Percentiles rank a stretch among this genome's conserved stretches.
These are phyloP conservation scores for Fusarium equiseti DNA, from an alignment of 2,329 filamentous ascomycete genomes.

Conservation along the genomic window DNA sequence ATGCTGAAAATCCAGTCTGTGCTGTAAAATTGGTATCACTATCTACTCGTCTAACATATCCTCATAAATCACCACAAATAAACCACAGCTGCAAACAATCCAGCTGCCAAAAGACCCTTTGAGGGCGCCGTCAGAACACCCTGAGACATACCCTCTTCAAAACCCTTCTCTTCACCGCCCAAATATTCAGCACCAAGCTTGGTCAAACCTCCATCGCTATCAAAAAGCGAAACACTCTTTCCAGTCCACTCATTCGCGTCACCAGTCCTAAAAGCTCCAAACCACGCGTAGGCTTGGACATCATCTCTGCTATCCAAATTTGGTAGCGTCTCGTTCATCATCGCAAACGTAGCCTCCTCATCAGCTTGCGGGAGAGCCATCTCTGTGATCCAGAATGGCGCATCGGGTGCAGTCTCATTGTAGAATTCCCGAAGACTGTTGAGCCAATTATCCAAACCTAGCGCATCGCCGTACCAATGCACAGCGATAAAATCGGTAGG, in stretches of 20 bases:
- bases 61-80: slow-evolving; percentile 12
- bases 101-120: background rate
- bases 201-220: slow-evolving; percentile 54
- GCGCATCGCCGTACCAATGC: slow-evolving; percentile 57
- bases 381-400: slow-evolving; percentile 56
- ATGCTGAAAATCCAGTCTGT: background rate
- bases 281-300: slow-evolving; percentile 57
- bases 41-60: slow-evolving; percentile 11
- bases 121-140: slow-evolving; percentile 1
- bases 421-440: slow-evolving; percentile 54
- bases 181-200: slow-evolving; percentile 55
- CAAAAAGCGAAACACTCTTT: slow-evolving; percentile 53
- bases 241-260: slow-evolving; percentile 57
- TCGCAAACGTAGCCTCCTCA: slow-evolving; percentile 52
- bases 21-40: slow-evolving; percentile 23
- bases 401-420: slow-evolving; percentile 38
- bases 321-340: slow-evolving; percentile 56
- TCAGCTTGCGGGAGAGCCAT: slow-evolving; percentile 54
- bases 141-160: slow-evolving; percentile 50
- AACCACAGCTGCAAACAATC: background rate
- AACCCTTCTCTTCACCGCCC: slow-evolving; percentile 55
- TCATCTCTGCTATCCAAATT: slow-evolving; percentile 52
- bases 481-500: slow-evolving; percentile 57
- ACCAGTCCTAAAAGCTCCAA: slow-evolving; percentile 54
- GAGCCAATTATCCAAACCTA: slow-evolving; percentile 53